phyloP scores from a whole-genome alignment of 208 protist genomes.

The Crithidia bombi region DNA sequence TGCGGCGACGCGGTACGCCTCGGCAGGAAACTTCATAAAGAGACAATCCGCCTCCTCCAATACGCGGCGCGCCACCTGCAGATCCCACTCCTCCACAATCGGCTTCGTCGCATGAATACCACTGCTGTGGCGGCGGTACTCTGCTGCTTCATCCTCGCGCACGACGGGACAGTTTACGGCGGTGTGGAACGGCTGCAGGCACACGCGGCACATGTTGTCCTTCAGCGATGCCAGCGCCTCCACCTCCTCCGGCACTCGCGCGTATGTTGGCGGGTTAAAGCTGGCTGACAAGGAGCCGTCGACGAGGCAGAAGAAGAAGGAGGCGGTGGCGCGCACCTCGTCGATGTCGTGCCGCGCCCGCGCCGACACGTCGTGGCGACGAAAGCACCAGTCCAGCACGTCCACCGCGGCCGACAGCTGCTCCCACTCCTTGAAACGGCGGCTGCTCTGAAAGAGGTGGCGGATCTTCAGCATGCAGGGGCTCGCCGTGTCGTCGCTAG shows the following conservation, averaged over 20 bases:
- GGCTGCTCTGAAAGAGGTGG: conserved; percentile 42
- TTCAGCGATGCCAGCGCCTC: conserved; percentile 58
- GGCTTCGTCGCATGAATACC: conserved; percentile 26
- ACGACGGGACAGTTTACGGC: conserved; percentile 52
- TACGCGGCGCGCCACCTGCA: conserved; percentile 72
- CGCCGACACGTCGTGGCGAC: conserved; percentile 50
- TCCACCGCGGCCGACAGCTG: conserved; percentile 65
- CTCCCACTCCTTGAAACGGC: conserved; percentile 79
- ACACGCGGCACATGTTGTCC: conserved; percentile 76
- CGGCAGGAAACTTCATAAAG: conserved; percentile 48
- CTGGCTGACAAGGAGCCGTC: conserved; percentile 71
- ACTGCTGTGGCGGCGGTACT: conserved; percentile 34
- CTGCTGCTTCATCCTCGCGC: conserved; percentile 25
- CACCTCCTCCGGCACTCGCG: conserved; percentile 79
- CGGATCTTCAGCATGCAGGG: conserved; percentile 64
- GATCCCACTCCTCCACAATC: conserved; percentile 71
- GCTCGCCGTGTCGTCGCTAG: conserved; percentile 69
- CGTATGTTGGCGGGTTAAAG: conserved; percentile 76
- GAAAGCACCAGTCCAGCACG: conserved; percentile 73
- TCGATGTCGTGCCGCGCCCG: conserved; percentile 40
- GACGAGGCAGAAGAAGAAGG: conserved; percentile 88
- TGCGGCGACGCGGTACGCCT: conserved; percentile 48
- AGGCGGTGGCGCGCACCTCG: conserved; percentile 67
- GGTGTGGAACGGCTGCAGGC: conserved; percentile 82
- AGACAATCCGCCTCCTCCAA: conserved; percentile 71